Evolutionary conservation across 208 protist genomes (phyloP).

Genomic region (Trypanosoma brucei): DNA sequence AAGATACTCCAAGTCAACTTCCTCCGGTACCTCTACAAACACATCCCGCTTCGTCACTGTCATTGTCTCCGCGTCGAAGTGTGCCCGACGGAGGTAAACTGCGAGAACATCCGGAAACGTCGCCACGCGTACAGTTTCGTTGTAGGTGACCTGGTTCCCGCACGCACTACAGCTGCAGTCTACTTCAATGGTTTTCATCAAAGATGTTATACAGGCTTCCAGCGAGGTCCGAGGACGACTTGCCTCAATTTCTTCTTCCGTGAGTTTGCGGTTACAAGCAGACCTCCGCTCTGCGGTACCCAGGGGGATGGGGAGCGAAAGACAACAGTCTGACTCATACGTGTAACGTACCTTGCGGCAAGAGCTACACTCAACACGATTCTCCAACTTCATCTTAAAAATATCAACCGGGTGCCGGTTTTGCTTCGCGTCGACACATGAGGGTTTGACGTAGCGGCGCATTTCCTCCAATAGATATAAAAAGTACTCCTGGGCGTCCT

Average conservation of each 20-base stretch:
- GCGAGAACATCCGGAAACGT: conserved; percentile 87
- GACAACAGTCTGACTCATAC: conserved; percentile 68
- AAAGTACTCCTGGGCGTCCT: conserved; percentile 96
- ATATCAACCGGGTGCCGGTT: conserved; percentile 33
- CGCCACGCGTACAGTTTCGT: conserved; percentile 42
- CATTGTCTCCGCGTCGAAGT: conserved; percentile 68
- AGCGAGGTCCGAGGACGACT: conserved; percentile 55
- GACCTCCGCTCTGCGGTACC: conserved; percentile 36
- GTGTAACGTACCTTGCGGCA: conserved; percentile 89
- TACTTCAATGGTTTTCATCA: conserved; percentile 31
- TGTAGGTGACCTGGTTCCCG: conserved; percentile 38
- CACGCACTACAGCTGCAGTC: conserved; percentile 75
- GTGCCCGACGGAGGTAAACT: conserved; percentile 72
- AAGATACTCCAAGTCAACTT: conserved; percentile 53
- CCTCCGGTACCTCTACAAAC: conserved; percentile 78
- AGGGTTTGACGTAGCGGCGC: conserved; percentile 50
- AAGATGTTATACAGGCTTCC: conserved; percentile 49
- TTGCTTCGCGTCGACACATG: conserved; percentile 1
- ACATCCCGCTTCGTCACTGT: conserved; percentile 85
- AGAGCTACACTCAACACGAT: conserved; percentile 82
- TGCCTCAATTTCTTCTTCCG: conserved; percentile 52
- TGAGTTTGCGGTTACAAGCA: conserved; percentile 17
- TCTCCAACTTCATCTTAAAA: conserved; percentile 84
- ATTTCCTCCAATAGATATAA: conserved; percentile 90
- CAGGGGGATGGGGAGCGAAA: conserved; percentile 87